phyloP scores from a whole-genome alignment of 257 asterid genomes.

The Coffea canephora region DNA sequence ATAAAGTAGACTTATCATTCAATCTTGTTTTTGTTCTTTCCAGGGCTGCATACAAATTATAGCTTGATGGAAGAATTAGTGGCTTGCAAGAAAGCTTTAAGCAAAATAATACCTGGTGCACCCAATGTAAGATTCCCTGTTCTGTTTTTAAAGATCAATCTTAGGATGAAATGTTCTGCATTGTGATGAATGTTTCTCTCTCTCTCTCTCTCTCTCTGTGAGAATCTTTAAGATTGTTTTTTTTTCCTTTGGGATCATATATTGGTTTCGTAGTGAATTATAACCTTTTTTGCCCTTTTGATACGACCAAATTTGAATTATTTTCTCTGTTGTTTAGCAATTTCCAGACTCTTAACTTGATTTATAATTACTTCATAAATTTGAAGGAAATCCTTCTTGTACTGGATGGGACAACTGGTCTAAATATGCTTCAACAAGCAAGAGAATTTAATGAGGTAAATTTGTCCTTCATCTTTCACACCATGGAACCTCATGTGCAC shows the following conservation, averaged over 20 bases:
- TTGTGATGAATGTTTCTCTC: background rate
- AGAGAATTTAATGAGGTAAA: conserved; percentile 93
- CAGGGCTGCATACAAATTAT: conserved; percentile 94
- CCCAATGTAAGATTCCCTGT: conserved; percentile 62
- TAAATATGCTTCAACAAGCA: conserved; percentile 98
- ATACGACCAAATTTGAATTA: background rate
- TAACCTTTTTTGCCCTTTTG: background rate
- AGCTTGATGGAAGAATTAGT: conserved; percentile 95
- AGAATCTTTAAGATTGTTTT: background rate
- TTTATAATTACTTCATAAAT: background rate
- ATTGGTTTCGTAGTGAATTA: too few species aligned
- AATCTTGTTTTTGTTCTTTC: conserved; percentile 7
- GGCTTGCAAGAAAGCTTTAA: conserved; percentile 78
- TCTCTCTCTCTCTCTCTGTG: too few species aligned
- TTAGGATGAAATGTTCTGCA: background rate
- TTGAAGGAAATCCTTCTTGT: conserved; percentile 87
- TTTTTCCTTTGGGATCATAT: background rate
- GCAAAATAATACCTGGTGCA: conserved; percentile 75
- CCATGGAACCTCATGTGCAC: background rate
- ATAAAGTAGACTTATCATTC: background rate
- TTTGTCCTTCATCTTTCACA: conserved; percentile 8
- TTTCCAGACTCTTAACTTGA: background rate
- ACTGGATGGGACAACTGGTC: conserved; percentile 92
- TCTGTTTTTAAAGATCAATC: background rate
- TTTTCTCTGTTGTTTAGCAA: background rate